Conservation (phyloP, 768 basidiomycete species). For the Lentinula aciculospora region DNA sequence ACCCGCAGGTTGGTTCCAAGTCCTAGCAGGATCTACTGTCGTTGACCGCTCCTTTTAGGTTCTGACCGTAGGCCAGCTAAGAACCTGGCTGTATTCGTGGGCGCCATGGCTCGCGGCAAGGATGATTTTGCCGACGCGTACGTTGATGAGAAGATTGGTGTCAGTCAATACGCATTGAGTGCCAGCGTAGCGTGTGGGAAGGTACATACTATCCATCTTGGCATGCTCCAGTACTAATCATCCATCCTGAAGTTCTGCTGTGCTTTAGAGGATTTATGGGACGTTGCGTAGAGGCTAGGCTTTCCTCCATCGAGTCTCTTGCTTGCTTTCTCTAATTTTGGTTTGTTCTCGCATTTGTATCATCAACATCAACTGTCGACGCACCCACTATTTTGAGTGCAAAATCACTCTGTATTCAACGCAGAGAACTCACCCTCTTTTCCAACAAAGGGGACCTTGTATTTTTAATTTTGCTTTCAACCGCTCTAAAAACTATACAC, state of each 20-base stretch:
- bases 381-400: constrained; percentile 3
- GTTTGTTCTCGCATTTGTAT: not conserved
- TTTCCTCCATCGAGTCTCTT: not conserved
- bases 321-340: not conserved
- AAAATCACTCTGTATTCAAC: constrained; percentile 4
- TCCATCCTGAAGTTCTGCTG: constrained; percentile 68
- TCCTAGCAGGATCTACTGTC: too few relatives aligned
- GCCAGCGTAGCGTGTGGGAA: constrained; percentile 96
- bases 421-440: not conserved
- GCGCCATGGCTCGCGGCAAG: constrained; percentile 94
- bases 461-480: not conserved
- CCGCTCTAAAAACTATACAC: not conserved
- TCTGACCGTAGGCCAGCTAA: constrained; percentile 49
- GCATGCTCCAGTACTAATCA: not conserved
- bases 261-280: constrained; percentile 92
- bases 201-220: constrained; percentile 35
- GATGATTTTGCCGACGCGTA: constrained; percentile 96
- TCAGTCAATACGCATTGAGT: constrained; percentile 90
- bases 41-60: not conserved
- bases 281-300: constrained; percentile 55
- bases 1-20: not conserved
- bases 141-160: constrained; percentile 94
- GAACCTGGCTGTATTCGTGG: constrained; percentile 91
- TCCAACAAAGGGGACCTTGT: not conserved
- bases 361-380: constrained; percentile 7